phyloP scores from a whole-genome alignment of 1,284 basidiomycete genomes.

The Phellopilus nigrolimitatus region DNA sequence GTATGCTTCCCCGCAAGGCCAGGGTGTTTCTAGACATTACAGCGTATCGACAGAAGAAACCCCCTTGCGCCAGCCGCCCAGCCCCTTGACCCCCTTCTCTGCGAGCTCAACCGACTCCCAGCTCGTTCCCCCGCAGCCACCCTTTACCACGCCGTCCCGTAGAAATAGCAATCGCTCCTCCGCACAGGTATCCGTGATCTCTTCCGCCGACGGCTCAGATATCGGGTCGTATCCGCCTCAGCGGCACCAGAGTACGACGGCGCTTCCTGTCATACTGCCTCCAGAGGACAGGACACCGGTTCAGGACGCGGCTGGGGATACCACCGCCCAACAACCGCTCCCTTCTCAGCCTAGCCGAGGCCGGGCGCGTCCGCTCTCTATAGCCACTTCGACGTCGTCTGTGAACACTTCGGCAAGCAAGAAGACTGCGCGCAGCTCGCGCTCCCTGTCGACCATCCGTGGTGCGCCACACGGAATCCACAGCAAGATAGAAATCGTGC shows the following conservation, averaged over 20 bases:
- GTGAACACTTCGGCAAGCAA: constrained; percentile 31
- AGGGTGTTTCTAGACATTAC: constrained; percentile 27
- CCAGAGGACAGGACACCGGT: neutral
- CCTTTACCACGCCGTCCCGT: constrained; percentile 25
- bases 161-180: constrained; percentile 22
- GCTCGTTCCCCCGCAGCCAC: constrained; percentile 28
- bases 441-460: constrained; percentile 28
- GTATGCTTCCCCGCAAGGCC: constrained; percentile 24
- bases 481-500: constrained; percentile 53
- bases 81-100: constrained; percentile 15
- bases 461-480: constrained; percentile 51
- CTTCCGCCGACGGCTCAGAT: constrained; percentile 13
- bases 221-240: constrained; percentile 19
- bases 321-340: neutral
- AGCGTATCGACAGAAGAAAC: constrained; percentile 26
- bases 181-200: constrained; percentile 19
- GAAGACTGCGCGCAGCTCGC: constrained; percentile 25
- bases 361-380: constrained; percentile 1
- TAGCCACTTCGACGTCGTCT: constrained; percentile 39
- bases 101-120: constrained; percentile 19
- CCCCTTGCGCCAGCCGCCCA: constrained; percentile 24
- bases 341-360: neutral
- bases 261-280: neutral
- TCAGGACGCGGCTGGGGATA: neutral
- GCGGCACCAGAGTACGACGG: constrained; percentile 22